These are phyloP conservation scores for Malassezia globosa DNA, from an alignment of 1,284 basidiomycete genomes.

Conservation along the genomic window DNA sequence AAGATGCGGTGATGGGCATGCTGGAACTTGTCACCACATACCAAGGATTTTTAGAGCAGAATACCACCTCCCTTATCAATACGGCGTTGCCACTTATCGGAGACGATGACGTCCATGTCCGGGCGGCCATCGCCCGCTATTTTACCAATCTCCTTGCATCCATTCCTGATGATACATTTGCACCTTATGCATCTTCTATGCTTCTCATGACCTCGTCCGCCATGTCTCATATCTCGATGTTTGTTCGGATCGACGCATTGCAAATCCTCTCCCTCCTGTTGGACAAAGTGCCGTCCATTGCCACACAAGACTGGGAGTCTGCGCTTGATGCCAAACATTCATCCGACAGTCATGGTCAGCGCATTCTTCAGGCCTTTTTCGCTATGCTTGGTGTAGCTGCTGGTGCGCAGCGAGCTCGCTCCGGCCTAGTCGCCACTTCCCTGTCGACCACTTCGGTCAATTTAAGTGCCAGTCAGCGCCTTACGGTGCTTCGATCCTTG, in stretches of 20 bases:
- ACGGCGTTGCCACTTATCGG: conserved; percentile 60
- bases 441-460: conserved; percentile 7
- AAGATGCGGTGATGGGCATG: conserved; percentile 70
- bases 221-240: conserved; percentile 86
- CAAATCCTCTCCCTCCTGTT: conserved; percentile 69
- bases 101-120: conserved; percentile 54
- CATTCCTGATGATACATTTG: conserved; percentile 53
- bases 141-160: conserved; percentile 62
- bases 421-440: not conserved
- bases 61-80: conserved; percentile 59
- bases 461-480: not conserved
- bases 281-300: conserved; percentile 56
- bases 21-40: conserved; percentile 66
- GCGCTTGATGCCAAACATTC: conserved; percentile 15
- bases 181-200: conserved; percentile 63
- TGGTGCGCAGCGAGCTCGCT: conserved; percentile 6
- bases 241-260: conserved; percentile 80
- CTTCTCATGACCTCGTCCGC: conserved; percentile 74
- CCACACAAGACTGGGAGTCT: conserved; percentile 27
- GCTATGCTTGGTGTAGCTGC: conserved; percentile 33
- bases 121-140: conserved; percentile 49
- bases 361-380: conserved; percentile 32
- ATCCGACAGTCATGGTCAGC: conserved; percentile 24
- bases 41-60: conserved; percentile 54
- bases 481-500: not conserved